Base-by-base conservation (phyloP, 2,329 filamentous ascomycete genomes). In the Aspergillus sp. region DNA sequence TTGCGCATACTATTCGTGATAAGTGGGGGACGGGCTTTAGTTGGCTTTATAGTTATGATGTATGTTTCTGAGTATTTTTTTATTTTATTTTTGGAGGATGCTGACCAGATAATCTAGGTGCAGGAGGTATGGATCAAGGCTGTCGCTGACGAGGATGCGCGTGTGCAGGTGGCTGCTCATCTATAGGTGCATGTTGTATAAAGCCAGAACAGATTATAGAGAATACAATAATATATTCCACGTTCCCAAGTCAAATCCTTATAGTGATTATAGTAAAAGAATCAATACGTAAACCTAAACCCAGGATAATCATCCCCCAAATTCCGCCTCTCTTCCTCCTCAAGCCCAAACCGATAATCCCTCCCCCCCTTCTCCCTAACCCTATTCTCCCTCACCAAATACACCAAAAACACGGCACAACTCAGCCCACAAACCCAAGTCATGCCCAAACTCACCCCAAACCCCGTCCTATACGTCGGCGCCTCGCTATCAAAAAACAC, bases 401-500 rank as follows among this genome's bases (percentile, higher is more conserved):
- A 60, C 45, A 45, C 55, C 45, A 58, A 51, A 23, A 62, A 63
- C 9, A 56, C 49, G n/a, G 51, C 35, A 52, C 59, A 59, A 15
- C 59, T 37, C 25, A 57, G 11, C 1, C 57, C 60, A 14, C 52
- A 61, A 40, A 63, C 35, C 43, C 61, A 60, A 6, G 41, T 57
- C 58, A 73, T 66, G 2, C 63, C 71, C 12, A 79, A 61, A 11
- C 75, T 74, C 3, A 70, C 72, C 2, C 70, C 68, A 61, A 74
- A 75, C 1, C 76, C 77, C 0, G 72, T 73, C 2, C 66, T 68
- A 56, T 77, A 79, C 6, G 60, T 65, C 3, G 76, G 77, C 3
- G 70, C 64, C 62, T 79, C 67, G 3, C 54, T 57, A 9, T 66
- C 69, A 60, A 79, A 73, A 59, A 79, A 80, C 6, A 79, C 68